Conservation (phyloP, 345 rosid species). For the Isatis tinctoria region DNA sequence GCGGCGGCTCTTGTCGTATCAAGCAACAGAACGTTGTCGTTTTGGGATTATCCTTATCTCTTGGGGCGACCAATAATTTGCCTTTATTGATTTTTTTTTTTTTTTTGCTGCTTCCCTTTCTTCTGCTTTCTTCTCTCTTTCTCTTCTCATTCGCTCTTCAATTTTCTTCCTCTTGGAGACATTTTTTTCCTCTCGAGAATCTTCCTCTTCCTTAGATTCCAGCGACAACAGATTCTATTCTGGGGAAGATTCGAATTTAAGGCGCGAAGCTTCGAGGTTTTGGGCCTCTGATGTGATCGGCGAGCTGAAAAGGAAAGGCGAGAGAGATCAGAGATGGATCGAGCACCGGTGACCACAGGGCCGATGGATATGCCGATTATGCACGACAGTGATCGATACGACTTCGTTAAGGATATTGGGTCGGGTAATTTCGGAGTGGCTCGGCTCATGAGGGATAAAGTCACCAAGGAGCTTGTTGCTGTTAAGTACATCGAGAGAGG, state of each 20-base stretch:
- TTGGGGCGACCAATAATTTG: conserved; percentile 30
- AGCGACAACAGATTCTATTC: background rate
- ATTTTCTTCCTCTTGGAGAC: background rate
- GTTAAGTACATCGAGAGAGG: conserved; percentile 98
- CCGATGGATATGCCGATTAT: conserved; percentile 93
- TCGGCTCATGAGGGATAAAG: conserved; percentile 79
- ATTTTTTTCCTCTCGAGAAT: conserved; percentile 4
- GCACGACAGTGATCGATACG: conserved; percentile 94
- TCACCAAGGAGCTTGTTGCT: conserved; percentile 82
- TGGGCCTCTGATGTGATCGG: conserved; percentile 9
- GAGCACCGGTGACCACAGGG: conserved; percentile 42
- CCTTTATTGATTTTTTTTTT: background rate
- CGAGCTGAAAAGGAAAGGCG: background rate
- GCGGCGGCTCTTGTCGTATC: conserved; percentile 35
- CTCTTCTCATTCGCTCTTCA: conserved; percentile 12
- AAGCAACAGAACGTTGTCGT: conserved; percentile 27
- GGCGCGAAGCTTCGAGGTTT: background rate
- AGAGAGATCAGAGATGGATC: conserved; percentile 38
- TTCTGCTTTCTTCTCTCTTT: background rate
- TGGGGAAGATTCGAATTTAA: background rate
- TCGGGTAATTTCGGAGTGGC: conserved; percentile 91
- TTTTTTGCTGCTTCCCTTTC: background rate
- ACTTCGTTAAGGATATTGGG: conserved; percentile 82
- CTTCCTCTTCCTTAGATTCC: conserved; percentile 24
- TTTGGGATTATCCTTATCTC: conserved; percentile 21